These are phyloP conservation scores for Melanogaster broomeanus DNA, from an alignment of 768 basidiomycete genomes.

Conservation along the genomic window DNA sequence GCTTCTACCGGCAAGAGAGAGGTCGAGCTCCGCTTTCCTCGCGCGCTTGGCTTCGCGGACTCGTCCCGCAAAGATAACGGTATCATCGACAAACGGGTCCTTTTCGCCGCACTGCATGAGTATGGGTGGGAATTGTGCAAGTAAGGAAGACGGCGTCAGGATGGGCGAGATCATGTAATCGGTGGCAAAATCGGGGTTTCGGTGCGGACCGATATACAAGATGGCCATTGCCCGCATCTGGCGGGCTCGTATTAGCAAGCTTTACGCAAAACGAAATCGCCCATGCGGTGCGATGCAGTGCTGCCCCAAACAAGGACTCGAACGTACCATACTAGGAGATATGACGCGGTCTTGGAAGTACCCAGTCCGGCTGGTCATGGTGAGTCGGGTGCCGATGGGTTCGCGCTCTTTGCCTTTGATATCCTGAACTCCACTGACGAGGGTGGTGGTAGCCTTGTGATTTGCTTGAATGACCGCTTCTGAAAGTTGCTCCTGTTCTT, in stretches of 20 bases:
- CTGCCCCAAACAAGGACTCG: background rate
- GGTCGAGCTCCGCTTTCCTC: slow-evolving; percentile 71
- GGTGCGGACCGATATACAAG: slow-evolving; percentile 91
- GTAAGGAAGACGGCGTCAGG: slow-evolving; percentile 76
- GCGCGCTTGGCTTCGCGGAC: slow-evolving; percentile 93
- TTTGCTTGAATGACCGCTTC: slow-evolving; percentile 53
- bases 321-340: slow-evolving; percentile 93
- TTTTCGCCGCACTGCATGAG: slow-evolving; percentile 96
- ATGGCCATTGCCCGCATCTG: slow-evolving; percentile 99
- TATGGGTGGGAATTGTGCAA: slow-evolving; percentile 93
- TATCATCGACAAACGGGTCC: slow-evolving; percentile 95
- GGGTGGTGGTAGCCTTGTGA: slow-evolving; percentile 41
- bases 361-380: slow-evolving; percentile 93
- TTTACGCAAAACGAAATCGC: background rate
- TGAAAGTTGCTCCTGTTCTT: slow-evolving; percentile 53
- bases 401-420: slow-evolving; percentile 42
- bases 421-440: slow-evolving; percentile 32
- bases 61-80: slow-evolving; percentile 93
- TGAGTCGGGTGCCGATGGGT: slow-evolving; percentile 83
- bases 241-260: slow-evolving; percentile 10
- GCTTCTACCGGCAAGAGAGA: slow-evolving; percentile 60
- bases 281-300: slow-evolving; percentile 6
- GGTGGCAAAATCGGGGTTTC: slow-evolving; percentile 90
- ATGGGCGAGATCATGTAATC: slow-evolving; percentile 98
- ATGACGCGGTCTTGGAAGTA: slow-evolving; percentile 94